Evolutionary conservation across 2,329 filamentous ascomycete genomes (phyloP), one percentile per base, ranked within the genome.

Genomic region (Sarocladiaceae sp.): DNA sequence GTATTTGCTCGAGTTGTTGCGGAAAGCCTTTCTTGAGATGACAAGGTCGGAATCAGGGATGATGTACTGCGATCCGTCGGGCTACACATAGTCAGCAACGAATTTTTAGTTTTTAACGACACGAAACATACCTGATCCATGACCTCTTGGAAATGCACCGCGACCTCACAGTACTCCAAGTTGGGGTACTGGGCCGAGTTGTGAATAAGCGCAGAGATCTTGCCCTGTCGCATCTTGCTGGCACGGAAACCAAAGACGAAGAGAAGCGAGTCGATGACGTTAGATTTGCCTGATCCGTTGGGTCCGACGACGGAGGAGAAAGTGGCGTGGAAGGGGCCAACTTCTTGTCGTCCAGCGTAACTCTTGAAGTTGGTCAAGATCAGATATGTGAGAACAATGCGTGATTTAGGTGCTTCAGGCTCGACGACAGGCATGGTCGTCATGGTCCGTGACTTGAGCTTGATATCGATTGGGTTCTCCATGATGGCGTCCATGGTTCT

Each of bases 211-310:
- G 94, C 94, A 1, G 94, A 99, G 46, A 99, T 91, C 73, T 99
- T 99, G 64, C 94, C 94, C 69, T 99, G 94, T 63, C 94, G 83
- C 94, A 99, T 99, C 73, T 99, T 99, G 77, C 93, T 97, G 37
- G 94, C 94, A 55, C 94, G 86, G 74, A 99, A 99, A 51, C 95
- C 94, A 65, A 99, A 99, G n/a, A 99, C 94, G 64, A 99, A 99
- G 1, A 99, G 82, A 25, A 99, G 75, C 2, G 94, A 97, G 70
- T 99, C 94, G 65, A 99, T 99, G 56, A 99, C 95, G 62, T 99
- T 99, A 20, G 94, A 97, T 68, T 99, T 99, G 54, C 94, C 94
- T 10, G 94, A 99, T 55, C 94, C 94, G 66, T 99, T 99, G 48
- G 95, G 94, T 1, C 94, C 95, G 10, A 99, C 94, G 2, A 99